Evolutionary conservation across 2,329 filamentous ascomycete species (phyloP).

Genomic region (Cladophialophora chaetospira): DNA sequence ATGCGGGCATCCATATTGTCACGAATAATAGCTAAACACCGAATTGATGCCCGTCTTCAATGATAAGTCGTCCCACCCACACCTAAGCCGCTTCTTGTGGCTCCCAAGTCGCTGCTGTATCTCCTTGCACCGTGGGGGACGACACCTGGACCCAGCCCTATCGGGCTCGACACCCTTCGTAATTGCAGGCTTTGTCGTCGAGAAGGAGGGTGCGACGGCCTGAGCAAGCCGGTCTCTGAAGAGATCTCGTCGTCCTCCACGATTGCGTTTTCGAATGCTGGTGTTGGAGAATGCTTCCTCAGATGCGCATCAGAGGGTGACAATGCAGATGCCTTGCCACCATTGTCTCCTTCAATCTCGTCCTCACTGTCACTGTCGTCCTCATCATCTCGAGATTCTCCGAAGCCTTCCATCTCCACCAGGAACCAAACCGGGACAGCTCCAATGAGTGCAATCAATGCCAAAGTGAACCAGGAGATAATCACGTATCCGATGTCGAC

Average conservation of each 20-base stretch:
- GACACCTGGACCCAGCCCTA: constrained; percentile 32
- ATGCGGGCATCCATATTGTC: background rate
- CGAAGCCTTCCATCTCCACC: constrained; percentile 71
- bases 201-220: constrained; percentile 11
- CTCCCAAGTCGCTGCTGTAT: constrained; percentile 35
- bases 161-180: constrained; percentile 32
- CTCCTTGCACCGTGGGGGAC: constrained; percentile 28
- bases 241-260: constrained; percentile 19
- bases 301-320: constrained; percentile 8
- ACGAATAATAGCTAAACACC: background rate
- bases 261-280: constrained; percentile 12
- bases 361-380: constrained; percentile 30
- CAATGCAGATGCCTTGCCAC: constrained; percentile 16
- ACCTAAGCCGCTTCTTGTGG: constrained; percentile 33
- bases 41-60: constrained; percentile 17
- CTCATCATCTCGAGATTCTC: constrained; percentile 39
- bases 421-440: constrained; percentile 74
- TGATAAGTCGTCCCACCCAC: constrained; percentile 33
- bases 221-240: constrained; percentile 13
- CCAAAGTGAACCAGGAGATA: constrained; percentile 79
- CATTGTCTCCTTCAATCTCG: constrained; percentile 7
- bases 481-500: constrained; percentile 75
- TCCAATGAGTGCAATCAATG: constrained; percentile 63
- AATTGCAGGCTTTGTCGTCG: constrained; percentile 22
- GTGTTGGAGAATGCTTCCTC: constrained; percentile 4